Conservation (phyloP, 495 filamentous ascomycete genomes). For the Neurospora sp. region DNA sequence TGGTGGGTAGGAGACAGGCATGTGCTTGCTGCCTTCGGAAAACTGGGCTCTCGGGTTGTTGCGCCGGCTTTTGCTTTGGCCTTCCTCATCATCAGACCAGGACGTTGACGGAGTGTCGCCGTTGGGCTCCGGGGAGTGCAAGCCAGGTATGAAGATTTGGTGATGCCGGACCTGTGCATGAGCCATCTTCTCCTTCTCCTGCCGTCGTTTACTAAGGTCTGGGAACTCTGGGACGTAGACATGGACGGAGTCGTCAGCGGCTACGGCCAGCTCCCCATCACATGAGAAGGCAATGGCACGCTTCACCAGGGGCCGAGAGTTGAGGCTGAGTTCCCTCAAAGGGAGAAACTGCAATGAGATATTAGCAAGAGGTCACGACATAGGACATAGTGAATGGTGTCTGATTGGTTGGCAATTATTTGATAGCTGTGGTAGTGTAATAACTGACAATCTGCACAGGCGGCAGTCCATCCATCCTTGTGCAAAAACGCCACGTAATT, state of each 20-base stretch:
- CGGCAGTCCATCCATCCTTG: background rate
- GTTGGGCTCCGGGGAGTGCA: slow-evolving; percentile 11
- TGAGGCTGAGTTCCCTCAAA: slow-evolving; percentile 33
- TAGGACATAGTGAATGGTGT: background rate
- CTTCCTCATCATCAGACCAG: slow-evolving; percentile 13
- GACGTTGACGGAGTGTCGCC: slow-evolving; percentile 1
- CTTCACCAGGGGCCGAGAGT: slow-evolving; percentile 29
- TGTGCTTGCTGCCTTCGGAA: slow-evolving; percentile 24
- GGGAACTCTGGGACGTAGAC: slow-evolving; percentile 36
- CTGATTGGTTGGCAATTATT: background rate
- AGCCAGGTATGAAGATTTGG: slow-evolving; percentile 5
- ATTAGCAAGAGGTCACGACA: slow-evolving; percentile 2
- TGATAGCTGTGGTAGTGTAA: background rate
- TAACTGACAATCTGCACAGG: background rate
- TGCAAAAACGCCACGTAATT: background rate
- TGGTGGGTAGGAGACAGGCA: slow-evolving; percentile 26
- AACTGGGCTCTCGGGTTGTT: slow-evolving; percentile 18
- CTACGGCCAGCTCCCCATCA: slow-evolving; percentile 38
- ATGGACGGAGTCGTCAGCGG: slow-evolving; percentile 38
- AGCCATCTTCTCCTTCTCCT: background rate
- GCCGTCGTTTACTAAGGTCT: slow-evolving; percentile 11
- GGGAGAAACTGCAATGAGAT: slow-evolving; percentile 21
- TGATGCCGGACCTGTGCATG: background rate
- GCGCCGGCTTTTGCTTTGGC: slow-evolving; percentile 6
- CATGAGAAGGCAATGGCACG: slow-evolving; percentile 39